Base-by-base conservation (phyloP, 2,329 filamentous ascomycete species). In the Penicillium janthinellum region DNA sequence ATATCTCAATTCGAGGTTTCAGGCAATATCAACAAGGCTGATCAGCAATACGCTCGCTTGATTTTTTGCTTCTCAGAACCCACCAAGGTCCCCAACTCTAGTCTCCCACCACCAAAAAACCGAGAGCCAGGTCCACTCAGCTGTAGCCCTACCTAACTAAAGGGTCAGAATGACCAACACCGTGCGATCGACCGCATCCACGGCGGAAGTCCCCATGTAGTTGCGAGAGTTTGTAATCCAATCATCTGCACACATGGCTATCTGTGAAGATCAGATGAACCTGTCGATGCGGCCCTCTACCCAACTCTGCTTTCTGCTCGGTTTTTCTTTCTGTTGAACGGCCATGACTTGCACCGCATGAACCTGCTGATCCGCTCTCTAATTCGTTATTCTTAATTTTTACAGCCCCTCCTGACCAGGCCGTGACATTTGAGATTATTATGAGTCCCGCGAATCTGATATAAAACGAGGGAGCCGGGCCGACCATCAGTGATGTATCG, bases 351-450 rank as follows among this genome's bases (percentile, higher is more conserved):
- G 59, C 38, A 44, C 35, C 12, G 44, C 22, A 22, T 25, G 38
- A 11, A 11, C 42, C 53, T 42, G 60, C 55, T 52, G 63, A 61
- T 59, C 63, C 61, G 63, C 61, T 42, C 8, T 39, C 37, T 5
- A 14, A 28, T 17, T 20, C 50, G 5, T 45, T 20, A 4, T 54
- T 55, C 38, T 31, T 47, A 49, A 20, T 38, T 15, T 42, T 47
- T 44, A 20, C 41, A 42, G 45, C 37, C 6, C 49, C 38, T 45
- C 3, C 31, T 31, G 2, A 38, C 14, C 6, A 20, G 8, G 20
- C 39, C 53, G 28, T 45, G 28, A 45, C 49, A 14, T 28, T 20
- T 47, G 3, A 12, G 28, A 50, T 50, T 5, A 42, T 4, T 37
- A 6, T 38, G 7, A 7, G 20, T 14, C 28, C 12, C 11, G 15